These are phyloP conservation scores for Vinca major DNA, from an alignment of 305 asterid species.

Conservation along the genomic window DNA sequence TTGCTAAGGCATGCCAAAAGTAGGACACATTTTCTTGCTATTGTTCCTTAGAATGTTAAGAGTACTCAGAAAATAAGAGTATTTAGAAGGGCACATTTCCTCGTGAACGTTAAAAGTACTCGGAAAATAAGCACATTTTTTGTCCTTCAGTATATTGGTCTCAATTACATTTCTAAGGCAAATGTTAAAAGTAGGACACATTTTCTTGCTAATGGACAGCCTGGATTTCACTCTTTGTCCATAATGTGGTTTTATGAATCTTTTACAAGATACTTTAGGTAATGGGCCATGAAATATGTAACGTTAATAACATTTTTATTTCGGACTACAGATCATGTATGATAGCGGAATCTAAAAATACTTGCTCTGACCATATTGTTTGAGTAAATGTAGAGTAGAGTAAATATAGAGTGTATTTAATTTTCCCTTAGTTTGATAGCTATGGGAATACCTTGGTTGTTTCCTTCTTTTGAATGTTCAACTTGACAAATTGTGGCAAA, in stretches of 20 bases:
- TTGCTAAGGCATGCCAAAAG: background rate
- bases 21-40: background rate
- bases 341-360: background rate
- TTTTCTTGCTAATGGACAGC: background rate
- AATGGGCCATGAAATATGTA: background rate
- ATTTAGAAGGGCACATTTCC: no score
- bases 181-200: background rate
- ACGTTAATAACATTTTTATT: background rate
- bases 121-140: background rate
- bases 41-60: no score
- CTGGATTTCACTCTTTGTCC: background rate
- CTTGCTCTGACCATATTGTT: background rate
- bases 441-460: background rate
- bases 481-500: background rate
- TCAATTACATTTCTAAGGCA: background rate
- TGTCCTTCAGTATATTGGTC: background rate
- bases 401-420: background rate
- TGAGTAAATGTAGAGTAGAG: no score
- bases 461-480: background rate
- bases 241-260: background rate
- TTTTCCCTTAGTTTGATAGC: background rate
- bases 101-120: no score
- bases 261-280: conserved; percentile 3
- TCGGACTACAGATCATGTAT: background rate
- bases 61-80: no score